Base-by-base conservation (phyloP, 352 stramenopile genomes). In the Discostella stelligera region DNA sequence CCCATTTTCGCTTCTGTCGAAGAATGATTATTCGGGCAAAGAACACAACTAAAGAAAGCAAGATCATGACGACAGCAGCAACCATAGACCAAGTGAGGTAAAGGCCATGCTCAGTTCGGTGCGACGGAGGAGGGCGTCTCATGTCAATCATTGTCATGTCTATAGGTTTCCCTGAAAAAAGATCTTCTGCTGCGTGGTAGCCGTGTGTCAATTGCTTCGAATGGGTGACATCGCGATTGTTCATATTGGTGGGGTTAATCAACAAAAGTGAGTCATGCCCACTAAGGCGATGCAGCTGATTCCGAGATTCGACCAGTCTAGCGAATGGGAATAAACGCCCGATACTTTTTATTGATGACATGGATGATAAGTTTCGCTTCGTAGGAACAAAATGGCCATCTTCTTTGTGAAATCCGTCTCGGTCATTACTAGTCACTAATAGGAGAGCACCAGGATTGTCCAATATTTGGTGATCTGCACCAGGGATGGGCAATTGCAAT, bases 31-130 rank as follows among this genome's bases (percentile, higher is more conserved):
- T n/a, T 69, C 79, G 49, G 11, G 69, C 64, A 73, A 71, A n/a
- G 16, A 80, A 71, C 30, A 82, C 63, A 20, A 77, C 21, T 6
- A 72, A 2, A 50, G 60, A 66, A 60, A 86, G 49, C 20, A 76
- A 64, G 2, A 74, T 32, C n/a, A 63, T 59, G n/a, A 82, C 41
- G 56, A 83, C 70, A 6, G 55, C 59, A 49, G 54, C 59, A 30
- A 87, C 60, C 60, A 85, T 83, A 41, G 63, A 71, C 82, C 82
- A 89, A 21, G 75, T 85, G 20, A 89, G 61, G 68, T 85, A 89
- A 2, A 87, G 67, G 10, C 82, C 82, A 66, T 83, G 64, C 50
- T 86, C 63, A 54, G 71, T 77, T 53, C 60, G 68, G 59, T 86
- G 68, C 16, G 74, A 84, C 44, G 48, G 55, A 41, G 54, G 54